Conservation (phyloP, 495 filamentous ascomycete species). For the Delitschia confertaspora region DNA sequence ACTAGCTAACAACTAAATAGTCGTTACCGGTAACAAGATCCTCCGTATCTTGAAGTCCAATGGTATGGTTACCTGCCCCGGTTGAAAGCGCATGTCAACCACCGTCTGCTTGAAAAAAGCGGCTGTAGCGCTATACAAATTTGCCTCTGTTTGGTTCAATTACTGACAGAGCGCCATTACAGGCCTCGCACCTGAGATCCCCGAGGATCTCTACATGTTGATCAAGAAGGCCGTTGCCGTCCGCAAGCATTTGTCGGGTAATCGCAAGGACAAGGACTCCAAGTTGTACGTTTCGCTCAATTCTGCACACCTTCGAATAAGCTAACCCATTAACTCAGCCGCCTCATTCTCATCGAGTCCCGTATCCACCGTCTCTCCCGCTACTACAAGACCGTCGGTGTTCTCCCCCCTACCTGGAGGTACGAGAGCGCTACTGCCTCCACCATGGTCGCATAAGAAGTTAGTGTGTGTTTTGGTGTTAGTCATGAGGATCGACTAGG, state of each 20-base stretch:
- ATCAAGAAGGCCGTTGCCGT: constrained; percentile 94
- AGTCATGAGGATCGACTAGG: constrained; percentile 20
- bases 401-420: constrained; percentile 95
- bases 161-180: constrained; percentile 90
- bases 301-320: neutral
- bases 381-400: constrained; percentile 98
- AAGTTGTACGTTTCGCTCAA: constrained; percentile 67
- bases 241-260: constrained; percentile 99
- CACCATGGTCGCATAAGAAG: constrained; percentile 49
- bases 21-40: constrained; percentile 84
- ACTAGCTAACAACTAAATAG: constrained; percentile 4
- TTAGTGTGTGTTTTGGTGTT: constrained; percentile 3
- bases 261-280: constrained; percentile 99
- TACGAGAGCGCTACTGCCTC: constrained; percentile 55
- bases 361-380: constrained; percentile 96
- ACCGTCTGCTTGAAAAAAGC: constrained; percentile 5
- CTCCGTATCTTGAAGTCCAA: constrained; percentile 93
- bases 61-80: constrained; percentile 51
- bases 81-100: constrained; percentile 28
- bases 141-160: constrained; percentile 90
- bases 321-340: constrained; percentile 33
- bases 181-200: constrained; percentile 96
- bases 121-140: constrained; percentile 29
- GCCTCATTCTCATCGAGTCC: constrained; percentile 99
- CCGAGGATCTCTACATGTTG: constrained; percentile 88